These are phyloP conservation scores for Vigna unguiculata DNA, from an alignment of 306 rosid species.

Conservation along the genomic window DNA sequence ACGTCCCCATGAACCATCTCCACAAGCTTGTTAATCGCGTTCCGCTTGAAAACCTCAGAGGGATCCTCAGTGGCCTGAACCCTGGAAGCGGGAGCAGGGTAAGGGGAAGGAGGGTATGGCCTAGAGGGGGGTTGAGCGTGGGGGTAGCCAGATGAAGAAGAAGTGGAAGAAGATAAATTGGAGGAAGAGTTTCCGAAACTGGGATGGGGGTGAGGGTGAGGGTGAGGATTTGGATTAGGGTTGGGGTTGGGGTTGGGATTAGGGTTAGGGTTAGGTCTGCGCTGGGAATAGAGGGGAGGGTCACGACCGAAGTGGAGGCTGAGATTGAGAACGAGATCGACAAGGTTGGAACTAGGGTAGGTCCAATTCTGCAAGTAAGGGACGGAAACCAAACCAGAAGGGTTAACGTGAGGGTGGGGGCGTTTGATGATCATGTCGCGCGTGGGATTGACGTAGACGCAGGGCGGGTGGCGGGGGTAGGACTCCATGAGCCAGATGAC, in stretches of 20 bases:
- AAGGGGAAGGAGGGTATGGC: conserved; percentile 81
- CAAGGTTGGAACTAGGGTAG: conserved; percentile 79
- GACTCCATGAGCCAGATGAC: conserved; percentile 92
- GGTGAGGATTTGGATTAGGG: conserved; percentile 1
- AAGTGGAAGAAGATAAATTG: conserved; percentile 1
- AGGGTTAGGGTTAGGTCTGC: conserved; percentile 50
- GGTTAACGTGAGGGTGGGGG: conserved; percentile 75
- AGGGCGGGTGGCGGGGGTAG: conserved; percentile 91
- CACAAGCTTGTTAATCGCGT: conserved; percentile 79
- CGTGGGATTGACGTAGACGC: conserved; percentile 90
- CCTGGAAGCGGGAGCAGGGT: conserved; percentile 52
- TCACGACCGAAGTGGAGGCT: conserved; percentile 67
- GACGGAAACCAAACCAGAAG: conserved; percentile 80
- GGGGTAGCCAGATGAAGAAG: conserved; percentile 50
- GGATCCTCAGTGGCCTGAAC: conserved; percentile 67
- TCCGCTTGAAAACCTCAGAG: conserved; percentile 66
- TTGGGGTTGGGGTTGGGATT: conserved; percentile 27
- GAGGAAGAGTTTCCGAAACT: conserved; percentile 37
- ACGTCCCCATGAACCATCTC: conserved; percentile 73
- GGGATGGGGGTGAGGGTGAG: conserved; percentile 1
- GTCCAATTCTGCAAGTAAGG: conserved; percentile 80
- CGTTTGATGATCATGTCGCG: conserved; percentile 97
- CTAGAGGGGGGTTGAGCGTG: conserved; percentile 64
- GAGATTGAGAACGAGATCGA: conserved; percentile 64
- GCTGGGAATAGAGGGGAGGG: conserved; percentile 90